These are phyloP conservation scores for Cladophialophora bantiana DNA, from an alignment of 2,329 filamentous ascomycete species.

Conservation along the genomic window DNA sequence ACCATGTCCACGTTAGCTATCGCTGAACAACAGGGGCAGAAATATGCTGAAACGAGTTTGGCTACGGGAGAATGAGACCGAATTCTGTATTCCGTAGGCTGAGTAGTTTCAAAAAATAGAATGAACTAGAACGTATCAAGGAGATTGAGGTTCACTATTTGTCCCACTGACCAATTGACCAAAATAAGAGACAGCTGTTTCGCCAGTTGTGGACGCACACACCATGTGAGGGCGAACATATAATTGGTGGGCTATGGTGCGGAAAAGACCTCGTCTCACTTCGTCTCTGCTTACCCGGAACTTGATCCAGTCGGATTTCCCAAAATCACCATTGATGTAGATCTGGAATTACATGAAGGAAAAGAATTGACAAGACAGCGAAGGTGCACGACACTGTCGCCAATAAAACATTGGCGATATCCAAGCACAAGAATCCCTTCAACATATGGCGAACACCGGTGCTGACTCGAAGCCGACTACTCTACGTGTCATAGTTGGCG, in stretches of 20 bases:
- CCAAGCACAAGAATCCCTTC: neutral
- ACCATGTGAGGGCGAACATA: neutral
- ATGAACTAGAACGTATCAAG: neutral
- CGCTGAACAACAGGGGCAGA: neutral
- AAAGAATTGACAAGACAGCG: neutral
- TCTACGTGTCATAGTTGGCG: conserved; percentile 14
- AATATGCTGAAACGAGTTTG: neutral
- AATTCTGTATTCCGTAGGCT: neutral
- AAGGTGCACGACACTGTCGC: neutral
- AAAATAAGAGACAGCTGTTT: too few species aligned
- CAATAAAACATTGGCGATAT: neutral
- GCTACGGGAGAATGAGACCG: too few species aligned
- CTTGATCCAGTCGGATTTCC: neutral
- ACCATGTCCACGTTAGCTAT: neutral
- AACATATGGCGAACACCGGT: neutral
- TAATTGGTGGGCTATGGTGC: neutral
- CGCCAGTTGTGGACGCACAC: neutral
- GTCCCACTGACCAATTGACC: neutral
- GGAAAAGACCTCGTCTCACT: neutral
- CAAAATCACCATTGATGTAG: neutral
- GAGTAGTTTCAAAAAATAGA: neutral
- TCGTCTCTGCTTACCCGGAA: neutral
- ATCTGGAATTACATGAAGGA: neutral
- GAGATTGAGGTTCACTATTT: neutral
- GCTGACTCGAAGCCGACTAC: neutral